These are phyloP conservation scores for Gastrodia elata DNA, from an alignment of 106 monocot genomes.

Conservation along the genomic window DNA sequence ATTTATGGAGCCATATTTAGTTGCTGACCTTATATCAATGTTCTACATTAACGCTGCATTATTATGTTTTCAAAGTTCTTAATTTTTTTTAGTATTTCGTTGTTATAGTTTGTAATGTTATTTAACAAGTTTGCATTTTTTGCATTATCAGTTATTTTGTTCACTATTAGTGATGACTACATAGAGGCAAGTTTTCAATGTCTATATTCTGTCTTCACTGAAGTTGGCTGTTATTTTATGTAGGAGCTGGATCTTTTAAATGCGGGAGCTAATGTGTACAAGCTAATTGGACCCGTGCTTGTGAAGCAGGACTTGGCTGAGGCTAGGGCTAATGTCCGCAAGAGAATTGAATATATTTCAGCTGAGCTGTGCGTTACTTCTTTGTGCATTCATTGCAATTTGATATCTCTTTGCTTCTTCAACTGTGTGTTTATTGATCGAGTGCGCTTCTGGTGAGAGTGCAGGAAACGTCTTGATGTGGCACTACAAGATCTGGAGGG, in stretches of 20 bases:
- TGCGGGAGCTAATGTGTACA: conserved; percentile 79
- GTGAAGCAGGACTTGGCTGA: conserved; percentile 94
- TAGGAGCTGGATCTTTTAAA: conserved; percentile 73
- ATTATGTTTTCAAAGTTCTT: too few species aligned
- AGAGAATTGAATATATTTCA: conserved; percentile 88
- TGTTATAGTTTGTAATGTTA: too few species aligned
- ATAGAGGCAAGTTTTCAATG: too few species aligned
- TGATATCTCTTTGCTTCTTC: conserved; percentile 1
- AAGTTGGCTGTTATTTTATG: not conserved
- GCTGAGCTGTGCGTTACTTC: conserved; percentile 54
- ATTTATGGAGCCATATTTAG: too few species aligned
- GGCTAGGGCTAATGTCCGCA: conserved; percentile 80
- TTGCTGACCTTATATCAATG: too few species aligned
- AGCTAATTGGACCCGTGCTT: conserved; percentile 89
- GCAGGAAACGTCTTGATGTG: conserved; percentile 73
- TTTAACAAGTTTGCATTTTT: too few species aligned
- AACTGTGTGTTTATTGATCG: conserved; percentile 1
- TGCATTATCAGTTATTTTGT: too few species aligned
- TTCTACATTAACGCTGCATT: too few species aligned
- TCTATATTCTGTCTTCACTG: not conserved
- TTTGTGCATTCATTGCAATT: not conserved
- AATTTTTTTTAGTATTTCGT: too few species aligned
- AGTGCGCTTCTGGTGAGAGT: not conserved
- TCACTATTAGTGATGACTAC: too few species aligned
- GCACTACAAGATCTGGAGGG: conserved; percentile 72